Evolutionary conservation across 2,329 filamentous ascomycete genomes (phyloP).

Genomic region (Macrophomina tecta): DNA sequence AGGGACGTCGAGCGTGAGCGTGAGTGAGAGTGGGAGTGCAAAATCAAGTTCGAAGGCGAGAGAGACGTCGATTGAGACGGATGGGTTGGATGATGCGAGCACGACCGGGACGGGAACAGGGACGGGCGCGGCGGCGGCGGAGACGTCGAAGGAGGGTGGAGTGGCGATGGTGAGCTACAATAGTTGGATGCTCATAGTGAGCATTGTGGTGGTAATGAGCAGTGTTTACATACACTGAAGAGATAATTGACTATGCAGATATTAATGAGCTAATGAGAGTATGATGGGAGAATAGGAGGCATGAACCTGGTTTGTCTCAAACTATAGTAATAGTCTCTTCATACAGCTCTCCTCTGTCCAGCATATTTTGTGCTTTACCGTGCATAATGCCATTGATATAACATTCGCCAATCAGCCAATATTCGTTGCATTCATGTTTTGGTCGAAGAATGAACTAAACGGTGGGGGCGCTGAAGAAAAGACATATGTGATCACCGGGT

Average conservation of each 20-base stretch:
- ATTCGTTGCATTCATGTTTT: background rate
- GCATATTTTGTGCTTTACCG: background rate
- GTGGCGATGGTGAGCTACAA: background rate
- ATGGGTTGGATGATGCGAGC: background rate
- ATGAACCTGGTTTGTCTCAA: background rate
- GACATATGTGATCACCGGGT: background rate
- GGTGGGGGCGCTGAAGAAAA: background rate
- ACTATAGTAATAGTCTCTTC: background rate
- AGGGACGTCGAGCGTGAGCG: background rate
- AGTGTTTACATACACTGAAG: too few species aligned
- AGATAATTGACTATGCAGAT: too few species aligned
- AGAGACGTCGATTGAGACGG: background rate
- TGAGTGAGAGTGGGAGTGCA: background rate
- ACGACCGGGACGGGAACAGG: background rate
- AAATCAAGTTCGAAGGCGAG: background rate
- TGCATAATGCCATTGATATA: background rate
- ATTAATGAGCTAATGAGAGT: too few species aligned
- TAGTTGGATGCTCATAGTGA: background rate
- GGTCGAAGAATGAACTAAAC: background rate
- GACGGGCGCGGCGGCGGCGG: background rate
- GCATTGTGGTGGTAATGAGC: background rate
- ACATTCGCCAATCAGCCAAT: background rate
- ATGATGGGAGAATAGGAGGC: background rate
- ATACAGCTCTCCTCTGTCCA: background rate
- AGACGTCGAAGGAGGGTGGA: slow-evolving; percentile 2